These are phyloP conservation scores for Tulasnella sp. DNA, from an alignment of 768 basidiomycete species.

Conservation along the genomic window DNA sequence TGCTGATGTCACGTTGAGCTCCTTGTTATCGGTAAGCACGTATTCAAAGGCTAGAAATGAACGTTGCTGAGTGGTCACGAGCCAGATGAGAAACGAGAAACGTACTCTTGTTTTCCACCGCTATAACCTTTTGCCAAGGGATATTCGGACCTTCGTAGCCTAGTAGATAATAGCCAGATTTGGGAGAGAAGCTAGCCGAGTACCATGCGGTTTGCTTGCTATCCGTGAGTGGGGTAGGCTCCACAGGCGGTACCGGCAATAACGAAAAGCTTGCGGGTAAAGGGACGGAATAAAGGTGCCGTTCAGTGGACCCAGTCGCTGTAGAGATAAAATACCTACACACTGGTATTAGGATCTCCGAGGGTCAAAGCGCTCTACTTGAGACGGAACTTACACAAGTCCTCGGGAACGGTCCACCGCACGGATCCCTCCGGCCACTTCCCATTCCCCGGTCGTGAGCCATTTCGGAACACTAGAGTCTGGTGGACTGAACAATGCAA, in stretches of 20 bases:
- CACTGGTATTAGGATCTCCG: background rate
- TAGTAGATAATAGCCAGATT: constrained; percentile 72
- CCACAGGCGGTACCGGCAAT: constrained; percentile 17
- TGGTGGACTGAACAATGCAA: constrained; percentile 80
- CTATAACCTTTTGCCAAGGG: constrained; percentile 76
- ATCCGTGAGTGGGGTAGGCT: constrained; percentile 26
- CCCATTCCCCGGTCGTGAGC: constrained; percentile 82
- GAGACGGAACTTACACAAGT: constrained; percentile 46
- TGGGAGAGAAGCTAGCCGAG: constrained; percentile 64
- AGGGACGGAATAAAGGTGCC: constrained; percentile 70
- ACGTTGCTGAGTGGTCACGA: background rate
- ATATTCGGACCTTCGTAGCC: constrained; percentile 67
- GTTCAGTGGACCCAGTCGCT: constrained; percentile 63
- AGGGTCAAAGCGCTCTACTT: background rate
- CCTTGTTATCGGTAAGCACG: constrained; percentile 57
- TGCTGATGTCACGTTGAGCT: constrained; percentile 47
- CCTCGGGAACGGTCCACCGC: constrained; percentile 57
- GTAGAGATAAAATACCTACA: constrained; percentile 80
- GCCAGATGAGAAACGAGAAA: background rate
- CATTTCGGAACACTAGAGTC: constrained; percentile 58
- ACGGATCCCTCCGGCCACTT: constrained; percentile 63
- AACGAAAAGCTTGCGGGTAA: constrained; percentile 40
- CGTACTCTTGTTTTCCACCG: constrained; percentile 38
- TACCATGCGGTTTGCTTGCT: constrained; percentile 40
- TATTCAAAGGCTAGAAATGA: constrained; percentile 37